A percentile compares a stretch with the other conserved stretches of the same genome.
These are phyloP conservation scores for Rhodotorula diobovata DNA, from an alignment of 768 basidiomycete species.

Conservation along the genomic window DNA sequence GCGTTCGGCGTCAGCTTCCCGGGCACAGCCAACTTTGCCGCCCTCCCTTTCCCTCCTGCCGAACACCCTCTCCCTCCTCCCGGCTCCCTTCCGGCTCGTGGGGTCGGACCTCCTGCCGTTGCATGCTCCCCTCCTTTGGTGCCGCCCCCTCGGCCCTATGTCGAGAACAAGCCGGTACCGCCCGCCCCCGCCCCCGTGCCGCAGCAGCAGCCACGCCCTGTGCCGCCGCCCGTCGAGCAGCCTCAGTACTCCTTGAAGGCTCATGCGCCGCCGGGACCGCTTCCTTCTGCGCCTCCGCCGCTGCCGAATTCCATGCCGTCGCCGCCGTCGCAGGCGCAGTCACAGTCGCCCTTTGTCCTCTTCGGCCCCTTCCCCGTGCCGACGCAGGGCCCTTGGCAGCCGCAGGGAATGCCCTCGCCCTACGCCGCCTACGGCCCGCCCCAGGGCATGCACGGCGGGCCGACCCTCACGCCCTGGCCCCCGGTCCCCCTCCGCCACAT, in stretches of 20 bases:
- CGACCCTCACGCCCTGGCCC: slow-evolving; percentile 8
- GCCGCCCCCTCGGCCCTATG: neutral
- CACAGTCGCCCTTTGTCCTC: neutral
- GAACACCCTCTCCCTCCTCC: slow-evolving; percentile 13
- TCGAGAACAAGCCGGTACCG: neutral
- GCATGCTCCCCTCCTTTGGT: neutral
- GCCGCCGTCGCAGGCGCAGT: neutral
- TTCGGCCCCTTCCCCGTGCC: neutral
- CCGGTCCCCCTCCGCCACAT: slow-evolving; percentile 13
- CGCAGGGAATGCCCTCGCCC: neutral
- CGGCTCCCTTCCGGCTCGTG: too few species aligned
- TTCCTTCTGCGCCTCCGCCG: neutral
- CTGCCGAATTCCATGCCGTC: neutral
- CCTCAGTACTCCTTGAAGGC: too few species aligned
- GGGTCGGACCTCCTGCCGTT: too few species aligned
- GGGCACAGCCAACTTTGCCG: neutral
- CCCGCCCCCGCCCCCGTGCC: too few species aligned
- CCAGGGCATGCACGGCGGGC: neutral
- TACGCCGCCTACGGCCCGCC: neutral
- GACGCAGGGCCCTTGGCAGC: neutral
- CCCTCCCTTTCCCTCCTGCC: slow-evolving; percentile 1
- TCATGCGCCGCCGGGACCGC: neutral
- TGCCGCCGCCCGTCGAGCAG: too few species aligned
- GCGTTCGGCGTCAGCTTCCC: neutral
- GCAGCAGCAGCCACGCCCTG: too few species aligned